A percentile compares a stretch with the other conserved stretches of the same genome.
phyloP scores from a whole-genome alignment of 2,329 filamentous ascomycete species.

The Apiospora arundinis region DNA sequence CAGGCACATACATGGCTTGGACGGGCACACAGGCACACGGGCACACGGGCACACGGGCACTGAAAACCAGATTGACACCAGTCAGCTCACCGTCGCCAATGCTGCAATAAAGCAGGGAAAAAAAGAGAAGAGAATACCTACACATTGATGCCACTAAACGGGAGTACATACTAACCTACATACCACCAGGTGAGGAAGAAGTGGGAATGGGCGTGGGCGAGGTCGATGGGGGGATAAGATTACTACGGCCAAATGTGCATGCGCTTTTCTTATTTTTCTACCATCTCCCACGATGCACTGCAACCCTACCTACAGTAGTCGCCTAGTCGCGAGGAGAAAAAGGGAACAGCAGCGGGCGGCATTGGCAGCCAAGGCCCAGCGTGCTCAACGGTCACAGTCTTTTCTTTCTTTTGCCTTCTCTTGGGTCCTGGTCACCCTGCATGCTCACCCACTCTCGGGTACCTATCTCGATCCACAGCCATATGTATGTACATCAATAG shows the following conservation, averaged over 20 bases:
- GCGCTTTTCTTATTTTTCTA: neutral
- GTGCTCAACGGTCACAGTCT: constrained; percentile 15
- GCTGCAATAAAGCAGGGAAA: neutral
- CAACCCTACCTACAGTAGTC: constrained; percentile 6
- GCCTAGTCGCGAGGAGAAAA: neutral
- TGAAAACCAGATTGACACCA: neutral
- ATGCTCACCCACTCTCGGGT: constrained; percentile 15
- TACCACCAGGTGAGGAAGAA: no score
- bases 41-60: no score
- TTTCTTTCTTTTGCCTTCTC: constrained; percentile 1
- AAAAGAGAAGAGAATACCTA: neutral
- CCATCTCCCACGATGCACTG: constrained; percentile 5
- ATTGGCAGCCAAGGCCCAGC: neutral
- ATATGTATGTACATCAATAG: neutral
- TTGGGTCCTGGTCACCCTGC: constrained; percentile 15
- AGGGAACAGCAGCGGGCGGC: neutral
- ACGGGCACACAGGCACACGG: no score
- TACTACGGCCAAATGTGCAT: neutral
- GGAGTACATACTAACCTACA: no score
- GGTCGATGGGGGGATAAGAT: neutral
- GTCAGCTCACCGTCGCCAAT: neutral
- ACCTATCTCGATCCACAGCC: constrained; percentile 14
- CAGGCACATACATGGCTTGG: no score
- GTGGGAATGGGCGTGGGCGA: neutral
- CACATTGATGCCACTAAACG: no score